These are phyloP conservation scores for Melanogaster broomeanus DNA, from an alignment of 768 basidiomycete species.

Conservation along the genomic window DNA sequence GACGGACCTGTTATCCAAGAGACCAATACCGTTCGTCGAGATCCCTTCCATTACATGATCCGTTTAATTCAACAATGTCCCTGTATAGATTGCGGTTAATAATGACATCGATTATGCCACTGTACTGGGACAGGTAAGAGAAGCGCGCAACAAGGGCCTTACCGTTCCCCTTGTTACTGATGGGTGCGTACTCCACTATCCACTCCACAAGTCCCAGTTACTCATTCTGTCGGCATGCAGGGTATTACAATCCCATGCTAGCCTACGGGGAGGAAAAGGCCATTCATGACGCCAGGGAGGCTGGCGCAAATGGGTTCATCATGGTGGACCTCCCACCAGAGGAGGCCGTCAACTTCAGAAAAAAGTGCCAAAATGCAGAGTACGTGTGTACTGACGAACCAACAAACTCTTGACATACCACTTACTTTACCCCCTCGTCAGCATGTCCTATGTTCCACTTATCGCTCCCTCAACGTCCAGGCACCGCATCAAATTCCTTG, in stretches of 20 bases:
- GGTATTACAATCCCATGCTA: conserved; percentile 96
- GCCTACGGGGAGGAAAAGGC: conserved; percentile 96
- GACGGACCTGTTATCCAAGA: conserved; percentile 95
- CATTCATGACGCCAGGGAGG: conserved; percentile 83
- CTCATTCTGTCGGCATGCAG: conserved; percentile 55
- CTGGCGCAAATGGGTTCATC: conserved; percentile 96
- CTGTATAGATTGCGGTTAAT: conserved; percentile 76
- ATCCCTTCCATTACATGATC: not conserved
- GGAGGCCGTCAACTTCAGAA: conserved; percentile 88
- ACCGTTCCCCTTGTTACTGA: conserved; percentile 73
- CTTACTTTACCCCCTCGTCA: conserved; percentile 29
- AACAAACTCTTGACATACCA: not conserved
- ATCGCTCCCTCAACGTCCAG: conserved; percentile 93
- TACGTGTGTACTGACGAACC: conserved; percentile 48
- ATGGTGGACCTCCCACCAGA: conserved; percentile 98
- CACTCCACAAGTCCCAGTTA: not conserved
- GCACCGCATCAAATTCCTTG: conserved; percentile 84
- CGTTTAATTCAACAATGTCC: not conserved
- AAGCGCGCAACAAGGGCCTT: conserved; percentile 82
- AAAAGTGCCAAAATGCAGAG: conserved; percentile 81
- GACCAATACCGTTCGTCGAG: conserved; percentile 71
- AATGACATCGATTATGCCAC: conserved; percentile 76
- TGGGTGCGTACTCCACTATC: conserved; percentile 18
- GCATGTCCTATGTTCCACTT: conserved; percentile 92
- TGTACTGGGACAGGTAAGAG: conserved; percentile 71